Evolutionary conservation across 2,329 filamentous ascomycete species (phyloP), one percentile per base, ranked within the genome.

Genomic region (Exophiala bonariae): DNA sequence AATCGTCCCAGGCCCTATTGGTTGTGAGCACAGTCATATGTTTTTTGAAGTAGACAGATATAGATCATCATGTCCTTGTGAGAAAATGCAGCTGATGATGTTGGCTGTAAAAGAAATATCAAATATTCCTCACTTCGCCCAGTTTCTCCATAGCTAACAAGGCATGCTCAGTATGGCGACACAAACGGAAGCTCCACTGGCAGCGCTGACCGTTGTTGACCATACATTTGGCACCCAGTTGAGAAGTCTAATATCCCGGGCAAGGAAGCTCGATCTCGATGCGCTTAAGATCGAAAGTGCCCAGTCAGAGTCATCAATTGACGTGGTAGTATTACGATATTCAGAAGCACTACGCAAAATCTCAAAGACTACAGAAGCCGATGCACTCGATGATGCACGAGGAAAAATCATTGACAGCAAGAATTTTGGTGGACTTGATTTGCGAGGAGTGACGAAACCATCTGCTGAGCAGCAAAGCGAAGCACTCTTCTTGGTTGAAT

Each of bases 401-500:
- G 51, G 51, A 14, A 54, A 54, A n/a, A 44, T 39, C 2, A 13
- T 46, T 16, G 51, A 54, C 37, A 47, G 23, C 26, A 41, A 37
- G 13, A 38, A 32, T n/a, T 50, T 50, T 39, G 51, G 51, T 4
- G 51, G 51, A 11, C 51, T 54, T 7, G 51, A 44, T 17, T 31
- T 54, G 28, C 14, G 6, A 8, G 37, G 37, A 18, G 32, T 31
- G 6, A 23, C 19, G 17, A 22, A 34, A 3, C 17, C 22, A n/a
- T 20, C 34, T 18, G 20, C 33, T 26, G 8, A 33, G 9, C 47
- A 60, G 28, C 44, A 57, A 38, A 45, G 48, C 0, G 58, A 63
- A 23, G 53, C 59, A 11, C 10, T 60, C 1, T 64, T 64, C 44
- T 50, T 63, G 11, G 48, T 58, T 3, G 55, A 57, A 4, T 57